Percentiles rank a stretch among this genome's conserved stretches.
phyloP scores from a whole-genome alignment of 306 rosid species.

The Medicago ruthenica region DNA sequence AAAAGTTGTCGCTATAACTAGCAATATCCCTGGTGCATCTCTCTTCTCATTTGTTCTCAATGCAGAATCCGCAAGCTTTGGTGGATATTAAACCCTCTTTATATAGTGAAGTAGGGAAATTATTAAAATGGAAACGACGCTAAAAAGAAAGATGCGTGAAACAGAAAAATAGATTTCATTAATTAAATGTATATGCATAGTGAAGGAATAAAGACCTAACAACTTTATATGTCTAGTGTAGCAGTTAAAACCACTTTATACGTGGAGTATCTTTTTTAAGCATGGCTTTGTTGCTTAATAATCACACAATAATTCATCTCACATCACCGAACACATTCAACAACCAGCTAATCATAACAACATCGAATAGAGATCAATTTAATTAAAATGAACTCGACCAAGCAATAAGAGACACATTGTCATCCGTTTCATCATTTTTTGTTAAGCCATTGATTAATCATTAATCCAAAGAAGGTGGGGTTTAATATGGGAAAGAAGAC shows the following conservation, averaged over 20 bases:
- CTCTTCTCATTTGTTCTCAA: neutral
- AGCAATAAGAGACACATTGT: neutral
- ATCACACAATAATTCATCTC: conserved; percentile 25
- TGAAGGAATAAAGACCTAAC: conserved; percentile 31
- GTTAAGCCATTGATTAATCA: neutral
- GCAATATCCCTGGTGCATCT: neutral
- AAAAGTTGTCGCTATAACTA: too few species aligned
- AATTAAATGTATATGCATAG: conserved; percentile 12
- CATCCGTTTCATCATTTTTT: too few species aligned
- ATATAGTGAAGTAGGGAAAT: neutral
- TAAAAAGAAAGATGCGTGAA: neutral
- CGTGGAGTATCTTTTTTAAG: neutral
- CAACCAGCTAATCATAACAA: conserved; percentile 30
- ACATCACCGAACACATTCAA: conserved; percentile 18
- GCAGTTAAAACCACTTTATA: conserved; percentile 24
- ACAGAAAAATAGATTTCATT: neutral
- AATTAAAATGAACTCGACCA: neutral
- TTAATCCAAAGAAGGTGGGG: conserved; percentile 21
- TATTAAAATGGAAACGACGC: conserved; percentile 19
- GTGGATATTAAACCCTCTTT: conserved; percentile 2
- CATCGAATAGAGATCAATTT: neutral
- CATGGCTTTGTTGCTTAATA: neutral
- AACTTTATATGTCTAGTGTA: conserved; percentile 4
- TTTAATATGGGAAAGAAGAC: too few species aligned
- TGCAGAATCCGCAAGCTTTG: neutral